Evolutionary conservation across 768 basidiomycete species (phyloP), one percentile per base, ranked within the genome.

Genomic region (Mycena olivaceomarginata): DNA sequence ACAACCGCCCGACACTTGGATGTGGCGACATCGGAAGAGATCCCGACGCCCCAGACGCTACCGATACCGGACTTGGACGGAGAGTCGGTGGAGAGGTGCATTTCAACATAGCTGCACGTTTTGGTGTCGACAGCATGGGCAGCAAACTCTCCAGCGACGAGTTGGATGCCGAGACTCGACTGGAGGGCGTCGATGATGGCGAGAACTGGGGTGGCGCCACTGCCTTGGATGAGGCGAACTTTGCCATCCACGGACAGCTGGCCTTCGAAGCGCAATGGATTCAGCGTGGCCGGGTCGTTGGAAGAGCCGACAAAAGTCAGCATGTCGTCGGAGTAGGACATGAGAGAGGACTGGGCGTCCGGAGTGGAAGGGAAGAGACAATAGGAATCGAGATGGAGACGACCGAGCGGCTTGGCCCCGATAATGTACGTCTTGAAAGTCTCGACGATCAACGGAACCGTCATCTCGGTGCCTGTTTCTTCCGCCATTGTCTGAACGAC

Each of bases 141-240:
- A 10, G 90, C 87, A 83, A 94, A 96, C 83, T 96, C 95, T 69
- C 94, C 90, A 56, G 96, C 85, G 65, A 90, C 87, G 74, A 96
- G 87, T 79, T 94, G 86, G 80, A 96, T 88, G 71, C 91, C 92
- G 51, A 95, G 72, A 25, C 25, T 25, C 25, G 25, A 25, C 25
- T 25, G 25, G 25, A 25, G 25, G 25, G 25, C 25, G 25, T 95
- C 87, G 46, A 97, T 88, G 78, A 96, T 86, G 37, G 96, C 93
- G 39, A 93, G 94, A 31, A 96, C 89, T 6, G 95, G 94, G 37
- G 94, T 95, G 81, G 94, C 94, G 13, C 96, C 96, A n/a, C n/a
- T n/a, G n/a, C n/a, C n/a, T n/a, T n/a, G n/a, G n/a, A n/a, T n/a
- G n/a, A n/a, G n/a, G n/a, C n/a, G n/a, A n/a, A n/a, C n/a, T n/a